These are phyloP conservation scores for Tephrocybe rancida DNA, from an alignment of 768 basidiomycete genomes.

Conservation along the genomic window DNA sequence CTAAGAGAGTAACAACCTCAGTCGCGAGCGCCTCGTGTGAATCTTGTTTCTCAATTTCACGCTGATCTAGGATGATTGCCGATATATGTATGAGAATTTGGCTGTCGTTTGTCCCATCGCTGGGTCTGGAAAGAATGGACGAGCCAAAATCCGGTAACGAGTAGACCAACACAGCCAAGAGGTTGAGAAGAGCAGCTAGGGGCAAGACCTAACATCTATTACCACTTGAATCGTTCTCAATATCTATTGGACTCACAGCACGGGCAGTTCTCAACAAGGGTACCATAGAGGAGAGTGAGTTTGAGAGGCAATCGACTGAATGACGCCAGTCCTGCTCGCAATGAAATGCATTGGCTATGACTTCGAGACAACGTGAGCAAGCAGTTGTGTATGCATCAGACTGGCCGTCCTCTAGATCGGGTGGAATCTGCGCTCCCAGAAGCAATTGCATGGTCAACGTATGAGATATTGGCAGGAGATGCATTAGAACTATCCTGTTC, in stretches of 20 bases:
- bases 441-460: constrained; percentile 57
- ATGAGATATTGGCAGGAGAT: constrained; percentile 39
- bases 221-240: constrained; percentile 9
- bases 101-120: constrained; percentile 27
- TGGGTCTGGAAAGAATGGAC: constrained; percentile 31
- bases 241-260: constrained; percentile 37
- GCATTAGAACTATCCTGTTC: constrained; percentile 61
- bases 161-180: constrained; percentile 49
- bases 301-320: constrained; percentile 31
- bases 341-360: constrained; percentile 39
- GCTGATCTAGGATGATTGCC: constrained; percentile 41
- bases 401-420: constrained; percentile 19
- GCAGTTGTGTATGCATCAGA: constrained; percentile 40
- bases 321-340: constrained; percentile 32
- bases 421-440: constrained; percentile 35
- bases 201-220: constrained; percentile 39
- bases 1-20: constrained; percentile 50
- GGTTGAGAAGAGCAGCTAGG: constrained; percentile 53
- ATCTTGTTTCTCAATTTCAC: constrained; percentile 32
- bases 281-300: constrained; percentile 42
- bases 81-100: constrained; percentile 42
- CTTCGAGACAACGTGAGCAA: constrained; percentile 47
- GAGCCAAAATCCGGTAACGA: too few species aligned
- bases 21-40: constrained; percentile 37
- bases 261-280: constrained; percentile 34